phyloP scores from a whole-genome alignment of 257 asterid species.

The Scutellaria minor region DNA sequence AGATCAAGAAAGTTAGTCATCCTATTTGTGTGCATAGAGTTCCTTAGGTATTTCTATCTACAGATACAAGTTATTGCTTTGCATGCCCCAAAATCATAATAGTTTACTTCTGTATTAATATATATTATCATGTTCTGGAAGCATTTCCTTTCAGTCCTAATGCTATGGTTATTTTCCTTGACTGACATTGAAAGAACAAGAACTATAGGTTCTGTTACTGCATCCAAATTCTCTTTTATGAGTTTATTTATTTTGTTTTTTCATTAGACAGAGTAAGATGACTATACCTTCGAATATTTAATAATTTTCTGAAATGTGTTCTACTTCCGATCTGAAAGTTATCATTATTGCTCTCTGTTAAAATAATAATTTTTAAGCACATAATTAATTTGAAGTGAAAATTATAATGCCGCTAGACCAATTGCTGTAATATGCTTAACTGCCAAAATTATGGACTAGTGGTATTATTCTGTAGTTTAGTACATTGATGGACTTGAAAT shows the following conservation, averaged over 20 bases:
- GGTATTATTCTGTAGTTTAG: slow-evolving; percentile 5
- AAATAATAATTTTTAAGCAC: background rate
- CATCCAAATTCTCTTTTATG: too few relatives aligned
- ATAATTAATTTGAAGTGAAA: background rate
- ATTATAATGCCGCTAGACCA: background rate
- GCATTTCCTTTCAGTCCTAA: background rate
- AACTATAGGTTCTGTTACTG: too few relatives aligned
- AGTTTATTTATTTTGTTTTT: background rate
- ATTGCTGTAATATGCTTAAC: slow-evolving; percentile 3
- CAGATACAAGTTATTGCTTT: background rate
- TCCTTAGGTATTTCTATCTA: slow-evolving; percentile 10
- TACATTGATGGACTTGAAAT: slow-evolving; percentile 13
- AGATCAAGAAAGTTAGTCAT: background rate
- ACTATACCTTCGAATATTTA: background rate
- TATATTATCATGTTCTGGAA: background rate
- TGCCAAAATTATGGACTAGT: background rate
- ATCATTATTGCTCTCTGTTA: slow-evolving; percentile 17
- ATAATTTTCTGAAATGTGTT: background rate
- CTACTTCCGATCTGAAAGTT: slow-evolving; percentile 16
- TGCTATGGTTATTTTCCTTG: too few relatives aligned
- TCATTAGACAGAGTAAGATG: background rate
- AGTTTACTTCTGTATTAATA: background rate
- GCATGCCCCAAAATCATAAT: too few relatives aligned
- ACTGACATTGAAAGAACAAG: too few relatives aligned
- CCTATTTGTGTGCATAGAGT: background rate